Evolutionary conservation across 129 eudicot genomes (phyloP), one percentile per base, ranked within the genome.

Genomic region (Pseudognaphalium luteoalbum): DNA sequence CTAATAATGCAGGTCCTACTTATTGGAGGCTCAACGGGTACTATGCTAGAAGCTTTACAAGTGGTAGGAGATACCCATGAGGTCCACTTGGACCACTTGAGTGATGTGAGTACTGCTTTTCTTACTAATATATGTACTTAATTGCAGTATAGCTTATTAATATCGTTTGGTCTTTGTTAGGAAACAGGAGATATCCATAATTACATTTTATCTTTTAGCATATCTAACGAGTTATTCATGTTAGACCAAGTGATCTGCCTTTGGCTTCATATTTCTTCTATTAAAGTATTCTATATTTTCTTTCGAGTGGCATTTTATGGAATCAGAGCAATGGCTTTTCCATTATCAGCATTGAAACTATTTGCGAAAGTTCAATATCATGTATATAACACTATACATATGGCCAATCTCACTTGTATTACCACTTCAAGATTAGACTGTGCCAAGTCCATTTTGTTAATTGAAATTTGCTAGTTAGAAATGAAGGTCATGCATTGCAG

Each of bases 1-100:
- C 21, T 32, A 28, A 74, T 73, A 73, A 67, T 86, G 56, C 86
- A 95, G 99, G 99, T 95, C 63, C 80, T 95, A 82, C 86, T 95
- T 78, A 95, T 95, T 70, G 99, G 99, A 80, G 99, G 99, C 72
- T 95, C 99, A 76, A 95, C 99, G 6, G 99, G 99, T 64, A 95
- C 99, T 74, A 95, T 95, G 99, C 90, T 95, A 77, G 99, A 91
- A 89, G 86, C 94, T 34, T 83, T 95, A 71, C 80, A 95, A 65
- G 99, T 95, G 74, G 88, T 91, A 29, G 99, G 99, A 75, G 99
- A 95, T 80, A 80, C 74, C 33, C 87, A 83, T 47, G 96, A 86
- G 21, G 85, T 81, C 79, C 86, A 86, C 73, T 71, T 89, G 66
- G 85, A 80, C 75, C 86, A 86, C 73, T 71, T 89, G 62, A 85